Evolutionary conservation across 2,329 filamentous ascomycete genomes (phyloP).

Genomic region (Pestalotiopsis sp.): DNA sequence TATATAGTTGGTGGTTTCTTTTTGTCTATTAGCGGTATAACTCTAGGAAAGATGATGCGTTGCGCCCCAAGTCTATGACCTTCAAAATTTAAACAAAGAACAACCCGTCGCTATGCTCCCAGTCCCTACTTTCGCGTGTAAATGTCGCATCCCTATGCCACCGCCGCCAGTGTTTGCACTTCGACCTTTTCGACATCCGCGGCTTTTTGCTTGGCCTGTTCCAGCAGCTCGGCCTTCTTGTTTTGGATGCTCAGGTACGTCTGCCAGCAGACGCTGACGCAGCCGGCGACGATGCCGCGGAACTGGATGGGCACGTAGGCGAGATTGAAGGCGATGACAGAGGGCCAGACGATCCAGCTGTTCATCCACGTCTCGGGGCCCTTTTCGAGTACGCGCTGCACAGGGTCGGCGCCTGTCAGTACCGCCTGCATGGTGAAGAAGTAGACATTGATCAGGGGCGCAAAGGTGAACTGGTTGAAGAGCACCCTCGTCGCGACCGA

Average conservation of each 20-base stretch:
- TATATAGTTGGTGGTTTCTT: background rate
- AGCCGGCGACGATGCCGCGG: constrained; percentile 76
- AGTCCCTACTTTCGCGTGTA: too few species aligned
- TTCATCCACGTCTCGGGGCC: constrained; percentile 79
- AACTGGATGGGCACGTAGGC: constrained; percentile 81
- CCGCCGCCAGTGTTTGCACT: background rate
- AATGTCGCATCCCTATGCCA: background rate
- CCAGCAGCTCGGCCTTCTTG: constrained; percentile 65
- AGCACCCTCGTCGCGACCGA: constrained; percentile 77
- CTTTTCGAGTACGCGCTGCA: constrained; percentile 70
- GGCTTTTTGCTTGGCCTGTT: constrained; percentile 37
- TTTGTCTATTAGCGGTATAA: background rate
- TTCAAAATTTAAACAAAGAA: background rate
- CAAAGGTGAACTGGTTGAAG: constrained; percentile 80
- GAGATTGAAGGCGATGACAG: constrained; percentile 84
- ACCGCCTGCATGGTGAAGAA: constrained; percentile 83
- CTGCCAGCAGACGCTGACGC: constrained; percentile 88
- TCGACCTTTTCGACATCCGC: background rate
- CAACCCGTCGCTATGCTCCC: background rate
- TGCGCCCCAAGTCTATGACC: background rate
- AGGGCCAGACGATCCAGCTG: constrained; percentile 86
- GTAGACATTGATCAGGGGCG: constrained; percentile 80
- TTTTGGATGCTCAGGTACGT: constrained; percentile 86
- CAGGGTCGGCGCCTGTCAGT: constrained; percentile 61
- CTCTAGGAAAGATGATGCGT: background rate